Conservation (phyloP, 257 asterid species). For the Solanum bukasovii region DNA sequence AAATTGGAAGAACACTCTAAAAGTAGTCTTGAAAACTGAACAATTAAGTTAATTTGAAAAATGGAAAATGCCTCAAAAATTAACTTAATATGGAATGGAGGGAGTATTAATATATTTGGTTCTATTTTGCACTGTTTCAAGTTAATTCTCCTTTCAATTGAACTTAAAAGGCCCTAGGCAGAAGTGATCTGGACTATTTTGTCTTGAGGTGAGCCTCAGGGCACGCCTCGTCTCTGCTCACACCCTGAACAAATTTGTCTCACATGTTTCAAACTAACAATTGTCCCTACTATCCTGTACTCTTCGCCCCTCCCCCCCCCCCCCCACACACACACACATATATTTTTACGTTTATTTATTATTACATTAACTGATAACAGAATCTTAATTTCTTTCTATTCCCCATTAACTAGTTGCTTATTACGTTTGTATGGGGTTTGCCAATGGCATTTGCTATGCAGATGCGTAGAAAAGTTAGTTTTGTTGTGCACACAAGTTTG, state of each 20-base stretch:
- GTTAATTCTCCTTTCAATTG: background rate
- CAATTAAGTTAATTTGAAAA: too few relatives aligned
- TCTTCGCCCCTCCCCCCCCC: too few relatives aligned
- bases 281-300: background rate
- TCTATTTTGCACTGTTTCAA: background rate
- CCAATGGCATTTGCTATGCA: background rate
- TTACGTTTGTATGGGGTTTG: background rate
- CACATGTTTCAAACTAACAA: background rate
- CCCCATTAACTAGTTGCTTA: background rate
- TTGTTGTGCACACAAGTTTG: background rate
- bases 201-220: background rate
- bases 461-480: background rate
- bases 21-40: too few relatives aligned
- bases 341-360: too few relatives aligned
- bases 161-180: background rate
- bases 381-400: too few relatives aligned
- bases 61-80: too few relatives aligned
- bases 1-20: too few relatives aligned
- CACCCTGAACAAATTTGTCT: background rate
- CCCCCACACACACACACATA: too few relatives aligned
- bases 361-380: too few relatives aligned
- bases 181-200: background rate
- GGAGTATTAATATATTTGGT: background rate
- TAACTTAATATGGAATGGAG: too few relatives aligned
- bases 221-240: background rate